phyloP scores from a whole-genome alignment of 805 yeast species.

The Wickerhamiella lipophila region DNA sequence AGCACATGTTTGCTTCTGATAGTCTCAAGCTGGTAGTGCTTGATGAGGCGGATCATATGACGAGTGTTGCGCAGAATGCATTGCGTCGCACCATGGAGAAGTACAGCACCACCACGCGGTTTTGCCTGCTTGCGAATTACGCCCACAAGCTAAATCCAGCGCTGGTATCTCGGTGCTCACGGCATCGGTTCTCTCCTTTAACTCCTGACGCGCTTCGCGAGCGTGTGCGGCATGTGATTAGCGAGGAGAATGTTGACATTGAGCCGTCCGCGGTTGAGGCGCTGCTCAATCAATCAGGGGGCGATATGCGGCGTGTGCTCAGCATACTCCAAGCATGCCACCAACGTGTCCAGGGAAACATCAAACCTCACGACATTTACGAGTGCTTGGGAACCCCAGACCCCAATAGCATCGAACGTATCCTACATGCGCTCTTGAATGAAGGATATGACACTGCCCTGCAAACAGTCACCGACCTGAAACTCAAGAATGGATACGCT shows the following conservation, averaged over 20 bases:
- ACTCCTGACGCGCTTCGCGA: slow-evolving; percentile 51
- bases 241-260: slow-evolving; percentile 51
- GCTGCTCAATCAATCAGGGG: slow-evolving; percentile 45
- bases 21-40: slow-evolving; percentile 84
- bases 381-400: slow-evolving; percentile 95
- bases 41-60: slow-evolving; percentile 97
- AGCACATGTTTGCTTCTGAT: slow-evolving; percentile 67
- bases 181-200: slow-evolving; percentile 85
- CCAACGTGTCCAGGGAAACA: slow-evolving; percentile 54
- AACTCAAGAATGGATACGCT: slow-evolving; percentile 72
- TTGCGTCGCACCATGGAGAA: slow-evolving; percentile 87
- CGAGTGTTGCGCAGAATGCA: slow-evolving; percentile 92
- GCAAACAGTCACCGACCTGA: slow-evolving; percentile 50
- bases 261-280: slow-evolving; percentile 49
- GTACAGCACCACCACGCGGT: slow-evolving; percentile 87
- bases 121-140: slow-evolving; percentile 90
- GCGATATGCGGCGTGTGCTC: slow-evolving; percentile 93
- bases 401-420: slow-evolving; percentile 67
- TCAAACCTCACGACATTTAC: slow-evolving; percentile 65
- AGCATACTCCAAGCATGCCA: slow-evolving; percentile 91
- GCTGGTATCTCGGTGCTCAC: slow-evolving; percentile 80
- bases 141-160: slow-evolving; percentile 95
- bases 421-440: slow-evolving; percentile 62
- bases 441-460: slow-evolving; percentile 82
- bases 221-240: slow-evolving; percentile 56